These are phyloP conservation scores for Piper betle DNA, from an alignment of 164 flowering plant genomes.

Conservation along the genomic window DNA sequence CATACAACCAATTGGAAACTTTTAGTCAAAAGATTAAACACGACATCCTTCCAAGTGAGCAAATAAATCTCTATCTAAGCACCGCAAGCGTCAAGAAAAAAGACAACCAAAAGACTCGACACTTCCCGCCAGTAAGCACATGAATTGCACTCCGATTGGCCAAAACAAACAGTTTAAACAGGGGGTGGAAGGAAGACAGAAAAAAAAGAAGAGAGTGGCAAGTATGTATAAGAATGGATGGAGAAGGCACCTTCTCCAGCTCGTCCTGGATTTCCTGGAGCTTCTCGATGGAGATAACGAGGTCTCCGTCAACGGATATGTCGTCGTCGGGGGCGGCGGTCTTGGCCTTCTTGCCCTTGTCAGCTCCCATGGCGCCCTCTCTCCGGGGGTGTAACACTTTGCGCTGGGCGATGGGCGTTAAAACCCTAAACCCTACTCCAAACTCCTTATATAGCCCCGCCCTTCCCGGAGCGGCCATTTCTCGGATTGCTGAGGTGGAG, in stretches of 20 bases:
- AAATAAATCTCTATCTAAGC: too few relatives aligned
- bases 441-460: too few relatives aligned
- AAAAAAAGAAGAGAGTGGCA: neutral
- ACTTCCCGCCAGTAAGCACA: neutral
- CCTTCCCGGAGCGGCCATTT: too few relatives aligned
- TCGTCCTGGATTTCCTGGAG: conserved; percentile 36
- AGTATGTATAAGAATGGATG: neutral
- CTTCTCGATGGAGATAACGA: conserved; percentile 30
- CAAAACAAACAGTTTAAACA: neutral
- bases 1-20: too few relatives aligned
- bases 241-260: conserved; percentile 26
- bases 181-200: neutral
- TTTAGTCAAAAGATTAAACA: too few relatives aligned
- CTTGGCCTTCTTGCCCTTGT: conserved; percentile 25
- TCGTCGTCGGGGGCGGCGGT: conserved; percentile 10
- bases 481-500: too few relatives aligned
- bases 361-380: conserved; percentile 28
- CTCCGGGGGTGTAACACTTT: neutral
- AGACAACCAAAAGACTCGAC: too few relatives aligned
- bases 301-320: conserved; percentile 23
- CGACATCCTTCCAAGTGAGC: too few relatives aligned
- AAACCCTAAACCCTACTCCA: conserved; percentile 5
- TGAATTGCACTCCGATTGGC: neutral
- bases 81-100: too few relatives aligned
- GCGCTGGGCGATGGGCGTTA: neutral